Evolutionary conservation across 1,284 basidiomycete species (phyloP).

Genomic region (Trichosporon inkin): DNA sequence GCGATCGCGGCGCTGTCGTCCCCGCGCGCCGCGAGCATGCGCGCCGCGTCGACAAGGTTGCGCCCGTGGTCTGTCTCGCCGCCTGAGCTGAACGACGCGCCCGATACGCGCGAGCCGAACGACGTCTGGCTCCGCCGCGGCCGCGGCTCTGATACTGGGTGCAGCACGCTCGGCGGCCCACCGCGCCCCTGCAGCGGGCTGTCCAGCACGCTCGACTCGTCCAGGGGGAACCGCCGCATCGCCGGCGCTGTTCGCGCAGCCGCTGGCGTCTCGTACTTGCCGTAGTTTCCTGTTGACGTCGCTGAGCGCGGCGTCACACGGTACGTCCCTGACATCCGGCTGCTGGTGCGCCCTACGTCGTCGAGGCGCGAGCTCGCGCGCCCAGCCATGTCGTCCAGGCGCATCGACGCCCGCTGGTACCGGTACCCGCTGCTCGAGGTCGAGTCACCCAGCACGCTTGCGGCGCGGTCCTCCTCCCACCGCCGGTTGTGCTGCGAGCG

Average conservation of each 20-base stretch:
- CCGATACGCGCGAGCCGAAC: slow-evolving; percentile 7
- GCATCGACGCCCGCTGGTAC: slow-evolving; percentile 10
- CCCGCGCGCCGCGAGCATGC: slow-evolving; percentile 26
- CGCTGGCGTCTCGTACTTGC: slow-evolving; percentile 26
- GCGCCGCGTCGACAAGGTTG: slow-evolving; percentile 41
- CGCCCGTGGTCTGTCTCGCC: slow-evolving; percentile 39
- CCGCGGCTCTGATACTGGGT: slow-evolving; percentile 9
- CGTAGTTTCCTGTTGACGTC: slow-evolving; percentile 29
- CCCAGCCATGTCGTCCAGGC: slow-evolving; percentile 14
- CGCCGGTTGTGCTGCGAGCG: slow-evolving; percentile 30
- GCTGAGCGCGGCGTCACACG: not conserved
- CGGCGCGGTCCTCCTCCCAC: slow-evolving; percentile 36
- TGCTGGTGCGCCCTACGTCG: slow-evolving; percentile 2
- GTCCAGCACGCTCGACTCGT: slow-evolving; percentile 12
- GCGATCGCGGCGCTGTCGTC: slow-evolving; percentile 30
- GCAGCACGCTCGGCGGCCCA: slow-evolving; percentile 7
- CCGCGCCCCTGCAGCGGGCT: slow-evolving; percentile 21
- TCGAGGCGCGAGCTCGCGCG: slow-evolving; percentile 10
- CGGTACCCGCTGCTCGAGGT: not conserved
- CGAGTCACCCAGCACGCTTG: not conserved
- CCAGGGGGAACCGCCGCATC: slow-evolving; percentile 11
- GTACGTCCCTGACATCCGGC: not conserved
- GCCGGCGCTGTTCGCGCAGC: slow-evolving; percentile 18
- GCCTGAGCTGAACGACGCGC: slow-evolving; percentile 8
- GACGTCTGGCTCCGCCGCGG: slow-evolving; percentile 19